Evolutionary conservation across 2,329 filamentous ascomycete species (phyloP), one percentile per base, ranked within the genome.

Genomic region (Diplodia sapinea): DNA sequence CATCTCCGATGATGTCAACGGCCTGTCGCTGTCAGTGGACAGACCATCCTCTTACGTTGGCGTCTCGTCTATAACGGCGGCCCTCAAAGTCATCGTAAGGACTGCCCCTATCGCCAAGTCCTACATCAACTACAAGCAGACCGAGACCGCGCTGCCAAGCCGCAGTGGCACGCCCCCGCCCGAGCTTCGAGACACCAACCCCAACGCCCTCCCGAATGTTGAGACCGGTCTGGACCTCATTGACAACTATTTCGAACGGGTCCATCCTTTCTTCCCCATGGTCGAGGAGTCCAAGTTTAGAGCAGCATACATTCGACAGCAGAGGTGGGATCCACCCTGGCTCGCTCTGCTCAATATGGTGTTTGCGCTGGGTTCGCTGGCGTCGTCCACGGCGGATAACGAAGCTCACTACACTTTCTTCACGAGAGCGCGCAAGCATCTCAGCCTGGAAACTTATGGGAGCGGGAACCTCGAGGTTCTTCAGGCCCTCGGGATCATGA

Each of bases 311-410:
- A 80, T 88, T 17, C 84, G 86, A 68, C 86, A 86, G 12, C 85
- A 87, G 70, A 83, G 89, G 20, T 87, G 83, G 68, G 90, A 93
- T 74, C 82, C 86, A 0, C 85, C 89, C 23, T 93, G 91, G 91
- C 82, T 92, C 20, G 88, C 88, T 9, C 79, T 93, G 7, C 80
- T 92, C 23, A 93, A 93, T 75, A 91, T 91, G 81, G 89, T 93
- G 4, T 89, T 92, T 71, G 89, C 90, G 4, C 86, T 93, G 80
- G 91, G 91, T 15, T 91, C 88, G 72, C 88, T 93, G 61, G 89
- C 86, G 1, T 88, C 88, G 43, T 87, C 86, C 70, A 89, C 89
- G 50, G 77, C 80, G 1, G 79, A 83, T 49, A 89, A 91, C 74
- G 86, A 87, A 70, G 87, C 84, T 67, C 90, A 93, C 73, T 84